Evolutionary conservation across 306 rosid species (phyloP), one percentile per base, ranked within the genome.

Genomic region (Macrotyloma uniflorum): DNA sequence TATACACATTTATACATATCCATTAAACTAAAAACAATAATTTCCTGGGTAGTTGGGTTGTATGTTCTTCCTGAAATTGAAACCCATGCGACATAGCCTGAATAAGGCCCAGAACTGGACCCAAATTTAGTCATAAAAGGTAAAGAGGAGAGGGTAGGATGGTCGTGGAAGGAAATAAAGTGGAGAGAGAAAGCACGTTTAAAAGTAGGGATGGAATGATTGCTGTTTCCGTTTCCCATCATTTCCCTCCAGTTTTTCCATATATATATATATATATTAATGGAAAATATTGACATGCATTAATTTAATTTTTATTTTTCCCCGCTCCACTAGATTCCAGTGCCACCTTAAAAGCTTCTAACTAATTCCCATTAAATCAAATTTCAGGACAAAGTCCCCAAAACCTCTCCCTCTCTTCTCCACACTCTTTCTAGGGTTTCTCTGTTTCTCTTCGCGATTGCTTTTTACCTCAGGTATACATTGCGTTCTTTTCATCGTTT

Each of bases 221-320:
- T 2, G 28, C 28, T 26, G 28, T 2, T 26, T 26, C 28, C 42
- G 54, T 45, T 75, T 75, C 20, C 23, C 72, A 82, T 82, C 79
- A 82, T 82, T 82, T 82, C 85, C 82, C 85, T 82, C 85, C 85
- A 16, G 14, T 82, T 82, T 61, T 36, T 57, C 73, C 6, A 40
- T 53, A 38, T 23, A 2, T 4, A 4, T 32, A 5, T 32, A 32
- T 3, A 1, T 49, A 20, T 64, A 20, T 47, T n/a, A 32, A 71
- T 7, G 33, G 36, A 19, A 47, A 69, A 47, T 28, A 53, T 62
- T 5, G n/a, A 70, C 5, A 64, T 9, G 13, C 32, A 46, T 61
- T 79, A 15, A n/a, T 49, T 79, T 57, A 32, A 55, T 80, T 81
- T 75, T n/a, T 5, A 46, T 16, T 82, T 75, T 62, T n/a, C 53